Base-by-base conservation (phyloP, 1,284 basidiomycete genomes). In the Moesziomyces sp. region DNA sequence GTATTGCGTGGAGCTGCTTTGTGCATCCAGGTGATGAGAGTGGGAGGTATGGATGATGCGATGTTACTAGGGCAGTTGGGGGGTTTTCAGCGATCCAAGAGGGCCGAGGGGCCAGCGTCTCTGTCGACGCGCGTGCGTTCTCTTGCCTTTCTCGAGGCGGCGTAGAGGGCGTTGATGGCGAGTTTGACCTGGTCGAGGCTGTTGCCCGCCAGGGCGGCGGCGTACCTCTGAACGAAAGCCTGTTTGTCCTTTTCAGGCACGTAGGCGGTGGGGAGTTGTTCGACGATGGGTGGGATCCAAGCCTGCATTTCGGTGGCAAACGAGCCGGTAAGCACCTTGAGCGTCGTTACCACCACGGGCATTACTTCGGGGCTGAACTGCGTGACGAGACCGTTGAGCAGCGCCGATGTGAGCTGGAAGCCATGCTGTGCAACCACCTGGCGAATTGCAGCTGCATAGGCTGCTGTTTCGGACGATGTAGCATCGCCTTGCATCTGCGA, bases 301-400 rank as follows among this genome's bases (percentile, higher is more conserved):
- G 86, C 82, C 19, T 91, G 85, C 54, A 95, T 85, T 79, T 91
- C 89, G 8, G 87, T 83, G 0, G 91, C 88, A 88, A 91, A 92
- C 14, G 89, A 83, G 30, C 86, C 85, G 30, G 90, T 88, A 48
- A 95, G 83, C 30, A 89, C 87, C 38, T 92, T 88, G 80, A 97
- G 88, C 70, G 97, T 90, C 2, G 90, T 90, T 46, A 93, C 89
- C 35, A 94, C 90, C 46, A 87, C 85, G 8, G 91, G 88, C 28
- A 91, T 87, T 2, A 90, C 88, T 67, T 98, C 95, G 77, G 95
- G 94, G 3, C 93, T 92, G 84, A 95, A 98, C 35, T 73, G 60
- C 30, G 74, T 62, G 8, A 94, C 90, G 18, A 97, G 87, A 3
- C 95, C 94, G 28, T 88, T 86, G 46, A 98, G 86, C 26, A 96